These are phyloP conservation scores for Bryoglossum gracile DNA, from an alignment of 495 filamentous ascomycete species.

Conservation along the genomic window DNA sequence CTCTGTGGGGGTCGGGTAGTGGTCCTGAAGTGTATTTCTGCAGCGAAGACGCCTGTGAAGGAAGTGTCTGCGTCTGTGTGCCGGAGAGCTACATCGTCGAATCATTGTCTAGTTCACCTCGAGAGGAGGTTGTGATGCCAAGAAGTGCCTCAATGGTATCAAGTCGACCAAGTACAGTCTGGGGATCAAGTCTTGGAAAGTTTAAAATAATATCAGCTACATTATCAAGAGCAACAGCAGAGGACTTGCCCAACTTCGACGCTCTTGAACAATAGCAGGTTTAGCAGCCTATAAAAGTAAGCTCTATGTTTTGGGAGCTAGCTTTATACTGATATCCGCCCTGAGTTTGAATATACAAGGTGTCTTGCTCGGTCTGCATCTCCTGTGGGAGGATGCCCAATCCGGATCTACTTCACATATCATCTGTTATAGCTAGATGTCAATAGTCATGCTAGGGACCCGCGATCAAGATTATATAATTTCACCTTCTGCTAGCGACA, in stretches of 20 bases:
- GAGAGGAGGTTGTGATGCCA: slow-evolving; percentile 18
- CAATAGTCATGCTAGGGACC: background rate
- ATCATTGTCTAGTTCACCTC: too few species aligned
- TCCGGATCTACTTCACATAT: slow-evolving; percentile 34
- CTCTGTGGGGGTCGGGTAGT: slow-evolving; percentile 27
- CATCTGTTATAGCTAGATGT: slow-evolving; percentile 27
- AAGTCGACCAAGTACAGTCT: slow-evolving; percentile 31
- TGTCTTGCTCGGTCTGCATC: slow-evolving; percentile 30
- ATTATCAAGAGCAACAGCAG: slow-evolving; percentile 4
- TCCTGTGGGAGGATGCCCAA: slow-evolving; percentile 29
- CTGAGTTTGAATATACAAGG: slow-evolving; percentile 36
- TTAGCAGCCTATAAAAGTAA: slow-evolving; percentile 28
- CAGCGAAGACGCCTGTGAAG: slow-evolving; percentile 27
- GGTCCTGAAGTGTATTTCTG: slow-evolving; percentile 27
- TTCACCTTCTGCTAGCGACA: slow-evolving; percentile 31
- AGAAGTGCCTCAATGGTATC: slow-evolving; percentile 33
- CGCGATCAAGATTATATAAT: background rate
- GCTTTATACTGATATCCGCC: slow-evolving; percentile 30
- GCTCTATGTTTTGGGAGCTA: background rate
- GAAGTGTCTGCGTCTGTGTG: slow-evolving; percentile 14
- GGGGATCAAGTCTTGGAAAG: slow-evolving; percentile 20
- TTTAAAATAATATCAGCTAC: too few species aligned
- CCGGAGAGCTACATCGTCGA: slow-evolving; percentile 8
- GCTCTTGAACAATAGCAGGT: slow-evolving; percentile 30
- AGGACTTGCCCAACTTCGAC: slow-evolving; percentile 15